Evolutionary conservation across 2,329 filamentous ascomycete genomes (phyloP), one percentile per base, ranked within the genome.

Genomic region (Talaromyces marneffei): DNA sequence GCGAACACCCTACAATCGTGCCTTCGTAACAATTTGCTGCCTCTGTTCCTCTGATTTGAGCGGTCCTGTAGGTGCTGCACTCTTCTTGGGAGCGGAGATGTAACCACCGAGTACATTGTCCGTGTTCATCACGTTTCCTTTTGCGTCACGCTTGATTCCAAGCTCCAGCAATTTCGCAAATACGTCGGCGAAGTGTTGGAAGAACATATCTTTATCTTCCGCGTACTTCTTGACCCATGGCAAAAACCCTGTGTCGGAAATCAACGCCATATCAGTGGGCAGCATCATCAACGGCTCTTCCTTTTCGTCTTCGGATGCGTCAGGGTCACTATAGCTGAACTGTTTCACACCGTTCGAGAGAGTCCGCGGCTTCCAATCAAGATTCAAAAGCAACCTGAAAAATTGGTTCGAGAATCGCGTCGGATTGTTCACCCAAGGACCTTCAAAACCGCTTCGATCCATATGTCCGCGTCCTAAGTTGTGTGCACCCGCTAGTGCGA

Each of bases 231-330:
- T 76, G 12, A 87, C 85, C 80, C 82, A 87, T 6, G 74, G 74
- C 18, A 75, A 70, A 69, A 88, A 87, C 5, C 65, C 69, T 2
- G 76, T 70, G 65, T 88, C 85, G 1, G 78, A 75, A 3, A 82
- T 72, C 40, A 87, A 75, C 4, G 84, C 81, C 67, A 87, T 81
- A 69, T 87, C 85, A 2, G 85, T 86, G 0, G 85, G 85, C 69
- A 87, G 69, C 85, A 87, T 87, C 85, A 87, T 87, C 44, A 87
- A 74, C 60, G 82, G 82, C 62, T 82, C 80, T 48, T 80, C 80
- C 40, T 69, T 70, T 66, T 77, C 76, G 59, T 74, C 74, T 20
- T 65, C 66, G 8, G 66, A 60, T 16, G 71, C 68, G 65, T 86
- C 82, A 52, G 85, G 82, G 64, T 86, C 84, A 53, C 80, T 79